Evolutionary conservation across 2,329 filamentous ascomycete species (phyloP).

Genomic region (Fusarium irregulare): DNA sequence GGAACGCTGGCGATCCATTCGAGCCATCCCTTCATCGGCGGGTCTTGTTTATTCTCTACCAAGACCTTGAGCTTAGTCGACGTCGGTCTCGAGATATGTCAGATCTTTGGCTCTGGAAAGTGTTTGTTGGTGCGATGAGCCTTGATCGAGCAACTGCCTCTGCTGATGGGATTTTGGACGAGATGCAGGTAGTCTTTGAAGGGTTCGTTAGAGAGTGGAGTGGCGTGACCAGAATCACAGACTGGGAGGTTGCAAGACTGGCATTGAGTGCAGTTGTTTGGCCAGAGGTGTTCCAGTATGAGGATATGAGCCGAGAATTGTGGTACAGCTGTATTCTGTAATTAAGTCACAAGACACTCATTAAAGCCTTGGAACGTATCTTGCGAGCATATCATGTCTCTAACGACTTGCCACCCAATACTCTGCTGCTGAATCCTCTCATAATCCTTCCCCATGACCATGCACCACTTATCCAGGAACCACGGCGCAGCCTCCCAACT

Average conservation of each 20-base stretch:
- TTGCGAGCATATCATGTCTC: conserved; percentile 20
- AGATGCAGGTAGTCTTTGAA: neutral
- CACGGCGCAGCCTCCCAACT: conserved; percentile 47
- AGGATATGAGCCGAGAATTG: neutral
- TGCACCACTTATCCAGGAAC: conserved; percentile 46
- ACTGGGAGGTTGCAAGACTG: conserved; percentile 11
- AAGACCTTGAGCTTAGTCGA: conserved; percentile 8
- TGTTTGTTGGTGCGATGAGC: conserved; percentile 34
- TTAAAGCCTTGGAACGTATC: neutral
- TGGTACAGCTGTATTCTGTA: conserved; percentile 14
- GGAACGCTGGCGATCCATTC: conserved; percentile 37
- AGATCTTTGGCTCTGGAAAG: conserved; percentile 40
- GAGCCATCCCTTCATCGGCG: conserved; percentile 21
- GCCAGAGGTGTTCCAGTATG: conserved; percentile 4
- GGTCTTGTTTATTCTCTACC: conserved; percentile 22
- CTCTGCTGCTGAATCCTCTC: conserved; percentile 39
- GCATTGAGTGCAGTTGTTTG: conserved; percentile 15
- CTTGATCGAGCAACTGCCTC: neutral
- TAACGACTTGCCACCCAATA: conserved; percentile 35
- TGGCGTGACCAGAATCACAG: neutral
- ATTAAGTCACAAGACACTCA: neutral
- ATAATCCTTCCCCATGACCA: conserved; percentile 34
- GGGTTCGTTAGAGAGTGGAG: conserved; percentile 26
- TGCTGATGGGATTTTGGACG: neutral
- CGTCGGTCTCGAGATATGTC: neutral